Base-by-base conservation (phyloP, 1,284 basidiomycete species). In the Agroathelia rolfsii region DNA sequence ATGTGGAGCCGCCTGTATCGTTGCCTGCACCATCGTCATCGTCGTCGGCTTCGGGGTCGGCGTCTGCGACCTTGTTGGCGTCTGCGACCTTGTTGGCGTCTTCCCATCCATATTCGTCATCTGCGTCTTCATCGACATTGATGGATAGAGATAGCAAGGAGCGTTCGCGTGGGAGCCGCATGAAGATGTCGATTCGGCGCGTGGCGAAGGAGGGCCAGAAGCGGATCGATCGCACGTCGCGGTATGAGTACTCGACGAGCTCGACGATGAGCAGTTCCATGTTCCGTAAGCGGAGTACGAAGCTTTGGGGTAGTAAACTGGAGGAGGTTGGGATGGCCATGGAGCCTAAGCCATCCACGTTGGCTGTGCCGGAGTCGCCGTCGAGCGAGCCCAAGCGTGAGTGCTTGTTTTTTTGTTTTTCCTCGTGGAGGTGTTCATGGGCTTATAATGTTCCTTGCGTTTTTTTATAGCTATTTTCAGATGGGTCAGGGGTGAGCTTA, bases 171-270 rank as follows among this genome's bases (percentile, higher is more conserved):
- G 59, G 59, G 17, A n/a, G n/a, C n/a, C n/a, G n/a, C n/a, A n/a
- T n/a, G n/a, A 86, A 87, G 62, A 90, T 93, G 59, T 93, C 87
- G 5, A 98, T 98, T 45, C 76, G 95, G 41, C 71, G 86, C 31
- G 89, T 96, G 17, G 94, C 90, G 0, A 76, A 87, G 42, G 82
- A 85, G 45, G 73, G 76, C 46, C 85, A 79, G 61, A 74, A 69
- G 48, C 62, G 68, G 40, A 71, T 77, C 31, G 75, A 81, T 47
- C 66, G 73, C 28, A 70, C 63, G 8, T 77, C 74, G 35, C 62
- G 60, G 41, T 58, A 55, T 23, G 66, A 73, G 28, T 60, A 64
- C 41, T 55, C 59, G 4, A 55, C 58, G 16, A 68, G 64, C 32
- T n/a, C n/a, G n/a, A n/a, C n/a, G n/a, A n/a, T n/a, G n/a, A n/a